Conservation (phyloP, 192 early-diverging fungal genomes). For the Geosiphon pyriformis region DNA sequence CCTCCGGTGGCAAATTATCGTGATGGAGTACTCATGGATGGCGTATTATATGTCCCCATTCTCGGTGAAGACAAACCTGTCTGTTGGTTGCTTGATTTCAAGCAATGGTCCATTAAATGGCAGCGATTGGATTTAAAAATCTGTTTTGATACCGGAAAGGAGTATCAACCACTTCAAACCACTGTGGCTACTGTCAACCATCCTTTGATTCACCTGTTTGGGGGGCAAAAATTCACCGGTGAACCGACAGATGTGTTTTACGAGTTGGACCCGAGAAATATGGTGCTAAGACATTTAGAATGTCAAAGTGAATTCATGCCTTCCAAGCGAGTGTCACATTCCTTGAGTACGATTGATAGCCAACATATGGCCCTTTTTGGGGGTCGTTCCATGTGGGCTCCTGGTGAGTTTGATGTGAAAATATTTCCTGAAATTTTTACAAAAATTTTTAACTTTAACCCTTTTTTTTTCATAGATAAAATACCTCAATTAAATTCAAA, state of each 20-base stretch:
- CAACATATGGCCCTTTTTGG: constrained; percentile 3
- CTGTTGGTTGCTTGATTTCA: constrained; percentile 7
- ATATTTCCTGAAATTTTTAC: background rate
- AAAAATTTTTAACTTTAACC: background rate
- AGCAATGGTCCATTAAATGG: background rate
- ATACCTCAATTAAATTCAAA: background rate
- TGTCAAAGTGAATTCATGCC: background rate
- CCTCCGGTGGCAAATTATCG: constrained; percentile 5
- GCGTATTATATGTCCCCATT: constrained; percentile 1
- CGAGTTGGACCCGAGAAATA: background rate
- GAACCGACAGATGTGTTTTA: background rate
- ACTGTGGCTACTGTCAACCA: background rate
- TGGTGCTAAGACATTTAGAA: background rate
- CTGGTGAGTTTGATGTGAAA: no score
- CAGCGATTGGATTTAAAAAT: background rate
- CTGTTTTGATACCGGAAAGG: background rate
- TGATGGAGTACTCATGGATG: constrained; percentile 1
- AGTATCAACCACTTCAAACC: constrained; percentile 1
- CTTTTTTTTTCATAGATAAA: background rate
- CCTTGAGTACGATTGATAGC: background rate
- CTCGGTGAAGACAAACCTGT: background rate
- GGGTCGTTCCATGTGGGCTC: background rate
- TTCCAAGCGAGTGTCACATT: background rate
- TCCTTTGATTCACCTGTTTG: constrained; percentile 8
- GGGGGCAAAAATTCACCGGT: background rate